phyloP scores from a whole-genome alignment of 2,329 filamentous ascomycete species.

The Colletotrichum truncatum region DNA sequence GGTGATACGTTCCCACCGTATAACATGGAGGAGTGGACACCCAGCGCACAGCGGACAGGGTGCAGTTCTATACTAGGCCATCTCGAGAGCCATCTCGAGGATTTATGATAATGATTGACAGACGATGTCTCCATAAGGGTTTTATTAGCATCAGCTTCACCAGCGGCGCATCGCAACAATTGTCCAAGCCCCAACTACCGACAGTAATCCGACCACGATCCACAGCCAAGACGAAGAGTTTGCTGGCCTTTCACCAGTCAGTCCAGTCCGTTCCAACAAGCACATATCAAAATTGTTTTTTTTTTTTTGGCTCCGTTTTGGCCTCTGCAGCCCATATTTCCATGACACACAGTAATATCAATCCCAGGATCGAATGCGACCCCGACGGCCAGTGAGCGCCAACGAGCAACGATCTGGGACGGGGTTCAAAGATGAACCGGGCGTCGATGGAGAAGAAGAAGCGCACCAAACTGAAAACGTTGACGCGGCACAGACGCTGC shows the following conservation, averaged over 20 bases:
- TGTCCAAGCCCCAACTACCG: neutral
- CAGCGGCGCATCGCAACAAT: neutral
- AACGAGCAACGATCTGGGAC: neutral
- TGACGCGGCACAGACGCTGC: neutral
- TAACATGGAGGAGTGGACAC: neutral
- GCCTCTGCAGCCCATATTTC: neutral
- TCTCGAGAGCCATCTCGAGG: too few relatives aligned
- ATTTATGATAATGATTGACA: too few relatives aligned
- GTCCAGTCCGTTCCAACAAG: neutral
- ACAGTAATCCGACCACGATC: neutral
- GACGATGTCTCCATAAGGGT: neutral
- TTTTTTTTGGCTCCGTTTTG: neutral
- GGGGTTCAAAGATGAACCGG: neutral
- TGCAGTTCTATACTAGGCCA: too few relatives aligned
- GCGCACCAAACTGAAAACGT: constrained; percentile 11
- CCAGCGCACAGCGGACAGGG: too few relatives aligned
- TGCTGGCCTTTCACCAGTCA: neutral
- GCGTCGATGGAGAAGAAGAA: neutral
- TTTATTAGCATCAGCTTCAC: neutral
- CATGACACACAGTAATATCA: constrained; percentile 19
- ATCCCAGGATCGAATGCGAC: constrained; percentile 5
- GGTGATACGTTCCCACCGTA: neutral
- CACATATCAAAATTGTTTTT: neutral
- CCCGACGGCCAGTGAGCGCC: neutral
- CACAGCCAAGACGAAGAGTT: constrained; percentile 17